These are phyloP conservation scores for Dalbergia oliveri DNA, from an alignment of 306 rosid genomes.

Conservation along the genomic window DNA sequence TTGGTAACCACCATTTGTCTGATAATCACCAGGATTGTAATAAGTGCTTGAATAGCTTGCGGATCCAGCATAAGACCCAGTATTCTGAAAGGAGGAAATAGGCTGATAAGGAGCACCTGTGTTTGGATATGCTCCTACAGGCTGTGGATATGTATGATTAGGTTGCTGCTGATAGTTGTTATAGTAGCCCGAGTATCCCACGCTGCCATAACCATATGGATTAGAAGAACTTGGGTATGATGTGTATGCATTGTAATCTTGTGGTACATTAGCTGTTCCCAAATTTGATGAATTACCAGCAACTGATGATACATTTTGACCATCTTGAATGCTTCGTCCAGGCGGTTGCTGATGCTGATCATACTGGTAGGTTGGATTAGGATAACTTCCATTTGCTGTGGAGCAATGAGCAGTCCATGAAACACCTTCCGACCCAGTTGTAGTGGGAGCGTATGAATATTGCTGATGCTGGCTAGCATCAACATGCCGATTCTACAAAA, in stretches of 20 bases:
- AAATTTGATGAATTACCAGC: slow-evolving; percentile 86
- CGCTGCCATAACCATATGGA: slow-evolving; percentile 91
- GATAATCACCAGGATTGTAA: slow-evolving; percentile 99
- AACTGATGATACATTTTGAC: slow-evolving; percentile 67
- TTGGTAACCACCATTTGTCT: slow-evolving; percentile 94
- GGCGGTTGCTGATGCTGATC: slow-evolving; percentile 76
- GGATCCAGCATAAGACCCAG: slow-evolving; percentile 99
- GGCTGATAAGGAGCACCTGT: slow-evolving; percentile 99
- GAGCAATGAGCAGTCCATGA: slow-evolving; percentile 75
- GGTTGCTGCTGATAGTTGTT: slow-evolving; percentile 92
- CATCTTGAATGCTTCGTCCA: slow-evolving; percentile 70
- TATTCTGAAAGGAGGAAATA: slow-evolving; percentile 98
- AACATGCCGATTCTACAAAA: slow-evolving; percentile 65
- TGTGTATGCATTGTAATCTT: slow-evolving; percentile 86
- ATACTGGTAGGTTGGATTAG: slow-evolving; percentile 78
- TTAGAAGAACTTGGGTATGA: slow-evolving; percentile 84
- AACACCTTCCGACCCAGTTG: slow-evolving; percentile 68
- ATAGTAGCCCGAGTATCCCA: slow-evolving; percentile 85
- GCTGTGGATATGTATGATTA: slow-evolving; percentile 87
- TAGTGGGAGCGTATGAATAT: slow-evolving; percentile 58
- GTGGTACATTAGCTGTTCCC: slow-evolving; percentile 88
- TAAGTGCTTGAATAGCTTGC: slow-evolving; percentile 99
- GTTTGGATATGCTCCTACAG: slow-evolving; percentile 98
- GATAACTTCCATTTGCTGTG: slow-evolving; percentile 68
- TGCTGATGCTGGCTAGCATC: slow-evolving; percentile 70